phyloP scores from a whole-genome alignment of 306 rosid species.

The Vigna radiata region DNA sequence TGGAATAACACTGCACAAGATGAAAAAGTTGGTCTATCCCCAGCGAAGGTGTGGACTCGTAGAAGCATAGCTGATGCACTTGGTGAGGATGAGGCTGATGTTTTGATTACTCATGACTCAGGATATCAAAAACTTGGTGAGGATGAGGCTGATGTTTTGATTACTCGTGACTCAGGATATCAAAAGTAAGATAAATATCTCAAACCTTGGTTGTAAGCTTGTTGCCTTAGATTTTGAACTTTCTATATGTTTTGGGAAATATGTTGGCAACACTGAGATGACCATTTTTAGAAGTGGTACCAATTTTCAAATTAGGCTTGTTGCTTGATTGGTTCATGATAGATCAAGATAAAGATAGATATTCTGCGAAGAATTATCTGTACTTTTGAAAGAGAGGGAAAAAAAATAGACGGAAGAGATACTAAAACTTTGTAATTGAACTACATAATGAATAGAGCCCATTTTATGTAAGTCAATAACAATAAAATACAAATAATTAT shows the following conservation, averaged over 20 bases:
- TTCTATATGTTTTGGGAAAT: conserved; percentile 16
- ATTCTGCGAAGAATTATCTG: conserved; percentile 34
- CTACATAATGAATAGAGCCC: too few species aligned
- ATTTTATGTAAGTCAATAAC: too few species aligned
- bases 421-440: too few species aligned
- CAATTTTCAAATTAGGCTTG: conserved; percentile 30
- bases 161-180: conserved; percentile 62
- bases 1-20: conserved; percentile 57
- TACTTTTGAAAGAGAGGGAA: not conserved
- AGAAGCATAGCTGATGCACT: conserved; percentile 95
- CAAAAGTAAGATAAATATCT: conserved; percentile 61
- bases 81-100: conserved; percentile 98
- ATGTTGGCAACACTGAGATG: not conserved
- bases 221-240: conserved; percentile 26
- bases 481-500: too few species aligned
- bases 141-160: conserved; percentile 91
- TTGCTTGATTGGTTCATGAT: not conserved
- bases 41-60: conserved; percentile 55
- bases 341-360: conserved; percentile 1
- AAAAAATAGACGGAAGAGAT: too few species aligned
- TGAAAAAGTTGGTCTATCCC: conserved; percentile 61
- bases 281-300: conserved; percentile 29
- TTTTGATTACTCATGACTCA: conserved; percentile 67
- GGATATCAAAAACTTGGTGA: conserved; percentile 80
- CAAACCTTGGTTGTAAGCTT: conserved; percentile 32